Percentiles rank a stretch among this genome's conserved stretches.
These are phyloP conservation scores for Rhizoclosmatium sp. DNA, from an alignment of 192 early-diverging fungal species.

Conservation along the genomic window DNA sequence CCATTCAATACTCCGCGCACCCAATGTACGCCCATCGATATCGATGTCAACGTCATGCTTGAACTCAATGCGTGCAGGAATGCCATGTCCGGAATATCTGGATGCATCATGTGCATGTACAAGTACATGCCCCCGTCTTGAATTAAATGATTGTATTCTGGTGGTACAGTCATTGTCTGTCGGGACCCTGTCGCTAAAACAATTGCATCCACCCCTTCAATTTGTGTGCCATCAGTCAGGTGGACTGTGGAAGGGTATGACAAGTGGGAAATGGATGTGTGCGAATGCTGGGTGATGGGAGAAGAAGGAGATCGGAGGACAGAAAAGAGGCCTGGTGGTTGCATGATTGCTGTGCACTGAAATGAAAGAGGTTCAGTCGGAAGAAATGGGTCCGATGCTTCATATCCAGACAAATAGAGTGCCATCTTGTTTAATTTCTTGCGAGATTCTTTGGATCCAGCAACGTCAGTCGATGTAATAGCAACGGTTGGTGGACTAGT, in stretches of 20 bases:
- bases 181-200: constrained; percentile 8
- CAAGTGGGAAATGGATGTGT: background rate
- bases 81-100: constrained; percentile 19
- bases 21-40: background rate
- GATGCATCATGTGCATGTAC: constrained; percentile 1
- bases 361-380: background rate
- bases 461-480: background rate
- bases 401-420: background rate
- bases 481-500: background rate
- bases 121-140: background rate
- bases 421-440: background rate
- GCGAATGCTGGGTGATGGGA: background rate
- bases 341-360: background rate
- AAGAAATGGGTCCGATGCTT: background rate
- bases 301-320: background rate
- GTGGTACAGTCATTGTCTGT: constrained; percentile 11
- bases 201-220: constrained; percentile 5
- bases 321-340: background rate
- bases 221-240: background rate
- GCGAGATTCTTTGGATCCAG: background rate
- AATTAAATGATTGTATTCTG: background rate
- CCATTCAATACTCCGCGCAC: no score
- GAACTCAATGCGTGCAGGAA: background rate
- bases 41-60: background rate
- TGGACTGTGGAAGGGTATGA: background rate